phyloP scores from a whole-genome alignment of 2,329 filamentous ascomycete genomes.

The Claviceps capensis region DNA sequence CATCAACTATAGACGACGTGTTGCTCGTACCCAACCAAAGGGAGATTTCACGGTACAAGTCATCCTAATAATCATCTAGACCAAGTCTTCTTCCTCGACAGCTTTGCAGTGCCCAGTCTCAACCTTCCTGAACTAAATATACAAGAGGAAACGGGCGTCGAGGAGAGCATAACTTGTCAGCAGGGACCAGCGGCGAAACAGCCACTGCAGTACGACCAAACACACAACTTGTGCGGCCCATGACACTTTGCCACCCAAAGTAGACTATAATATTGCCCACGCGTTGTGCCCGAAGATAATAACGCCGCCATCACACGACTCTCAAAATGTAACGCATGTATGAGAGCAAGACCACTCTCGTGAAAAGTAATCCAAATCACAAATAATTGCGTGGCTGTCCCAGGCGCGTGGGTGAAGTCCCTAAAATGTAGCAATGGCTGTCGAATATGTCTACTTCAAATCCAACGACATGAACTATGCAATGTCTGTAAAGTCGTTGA shows the following conservation, averaged over 20 bases:
- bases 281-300: constrained; percentile 6
- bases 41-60: not conserved
- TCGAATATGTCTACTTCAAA: constrained; percentile 31
- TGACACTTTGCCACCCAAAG: constrained; percentile 2
- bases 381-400: constrained; percentile 10
- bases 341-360: constrained; percentile 8
- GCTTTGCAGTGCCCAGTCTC: not conserved
- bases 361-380: constrained; percentile 9
- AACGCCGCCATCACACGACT: not conserved
- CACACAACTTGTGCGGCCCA: not conserved
- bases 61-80: not conserved
- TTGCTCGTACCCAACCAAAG: not conserved
- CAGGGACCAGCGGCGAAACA: not conserved
- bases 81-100: not conserved
- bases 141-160: not conserved
- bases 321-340: not conserved
- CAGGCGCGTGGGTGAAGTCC: constrained; percentile 22
- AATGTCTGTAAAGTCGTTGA: constrained; percentile 5
- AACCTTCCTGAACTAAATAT: not conserved
- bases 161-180: not conserved
- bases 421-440: constrained; percentile 53
- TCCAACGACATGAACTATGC: constrained; percentile 5
- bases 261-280: not conserved
- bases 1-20: not conserved
- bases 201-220: not conserved